Conservation (phyloP, 768 basidiomycete genomes). For the Trametes punicea region DNA sequence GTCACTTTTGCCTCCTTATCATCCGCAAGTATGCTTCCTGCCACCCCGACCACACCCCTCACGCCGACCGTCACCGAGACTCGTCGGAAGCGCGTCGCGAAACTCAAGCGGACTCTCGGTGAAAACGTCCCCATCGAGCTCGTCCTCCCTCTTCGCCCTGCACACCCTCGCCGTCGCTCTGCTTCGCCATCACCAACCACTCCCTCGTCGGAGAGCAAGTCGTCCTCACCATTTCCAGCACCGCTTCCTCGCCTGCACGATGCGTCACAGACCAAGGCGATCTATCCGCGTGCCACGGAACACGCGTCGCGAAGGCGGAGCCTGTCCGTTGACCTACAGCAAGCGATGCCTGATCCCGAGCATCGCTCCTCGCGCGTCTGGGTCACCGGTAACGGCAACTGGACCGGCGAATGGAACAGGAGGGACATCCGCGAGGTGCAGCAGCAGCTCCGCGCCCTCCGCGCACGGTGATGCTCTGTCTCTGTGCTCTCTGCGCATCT, state of each 20-base stretch:
- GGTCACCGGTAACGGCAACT: slow-evolving; percentile 25
- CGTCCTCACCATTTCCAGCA: neutral
- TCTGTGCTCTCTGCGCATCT: neutral
- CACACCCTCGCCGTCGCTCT: neutral
- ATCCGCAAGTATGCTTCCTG: slow-evolving; percentile 4
- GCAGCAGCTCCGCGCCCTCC: slow-evolving; percentile 33
- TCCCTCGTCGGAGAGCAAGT: neutral
- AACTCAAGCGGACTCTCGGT: slow-evolving; percentile 54
- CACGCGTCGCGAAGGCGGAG: slow-evolving; percentile 7
- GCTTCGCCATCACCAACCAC: neutral
- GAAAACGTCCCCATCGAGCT: slow-evolving; percentile 58
- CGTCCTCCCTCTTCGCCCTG: slow-evolving; percentile 34
- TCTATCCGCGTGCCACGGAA: neutral
- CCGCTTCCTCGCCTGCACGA: neutral
- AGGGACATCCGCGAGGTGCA: slow-evolving; percentile 38
- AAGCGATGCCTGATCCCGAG: neutral
- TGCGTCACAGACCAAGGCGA: neutral
- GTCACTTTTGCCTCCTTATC: slow-evolving; percentile 17
- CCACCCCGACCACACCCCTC: slow-evolving; percentile 25
- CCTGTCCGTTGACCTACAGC: slow-evolving; percentile 20
- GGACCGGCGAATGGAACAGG: slow-evolving; percentile 43
- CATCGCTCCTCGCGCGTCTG: slow-evolving; percentile 21
- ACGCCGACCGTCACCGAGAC: slow-evolving; percentile 32
- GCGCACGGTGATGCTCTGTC: slow-evolving; percentile 3
- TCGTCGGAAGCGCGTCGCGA: slow-evolving; percentile 51